phyloP scores from a whole-genome alignment of 2,329 filamentous ascomycete species.

The Pyrenochaeta sp. region DNA sequence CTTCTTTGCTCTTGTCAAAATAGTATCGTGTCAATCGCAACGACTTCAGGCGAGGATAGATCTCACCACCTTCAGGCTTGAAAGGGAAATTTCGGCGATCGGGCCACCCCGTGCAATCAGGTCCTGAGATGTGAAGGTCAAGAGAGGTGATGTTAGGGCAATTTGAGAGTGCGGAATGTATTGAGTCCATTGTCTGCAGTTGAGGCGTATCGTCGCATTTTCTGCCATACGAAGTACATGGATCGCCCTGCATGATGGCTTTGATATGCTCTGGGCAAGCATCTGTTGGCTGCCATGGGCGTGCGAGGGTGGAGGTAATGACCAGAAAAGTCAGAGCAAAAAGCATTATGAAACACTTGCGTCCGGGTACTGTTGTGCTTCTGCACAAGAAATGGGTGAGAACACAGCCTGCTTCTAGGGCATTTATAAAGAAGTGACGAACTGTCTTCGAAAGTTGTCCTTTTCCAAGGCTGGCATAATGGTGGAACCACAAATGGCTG shows the following conservation, averaged over 20 bases:
- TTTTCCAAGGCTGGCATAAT: background rate
- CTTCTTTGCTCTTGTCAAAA: background rate
- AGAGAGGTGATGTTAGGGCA: constrained; percentile 22
- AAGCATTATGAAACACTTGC: background rate
- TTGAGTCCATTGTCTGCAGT: constrained; percentile 9
- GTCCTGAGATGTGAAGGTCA: constrained; percentile 11
- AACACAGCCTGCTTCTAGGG: no score
- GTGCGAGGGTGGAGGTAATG: background rate
- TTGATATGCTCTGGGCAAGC: constrained; percentile 8
- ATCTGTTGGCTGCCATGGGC: constrained; percentile 7
- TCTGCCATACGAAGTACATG: background rate
- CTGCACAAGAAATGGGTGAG: no score
- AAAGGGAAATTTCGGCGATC: constrained; percentile 17
- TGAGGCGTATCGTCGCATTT: background rate
- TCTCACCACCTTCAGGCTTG: constrained; percentile 10
- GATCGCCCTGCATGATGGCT: constrained; percentile 1
- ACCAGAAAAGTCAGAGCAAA: background rate
- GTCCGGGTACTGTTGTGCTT: background rate
- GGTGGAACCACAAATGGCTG: no score
- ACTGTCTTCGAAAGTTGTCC: background rate
- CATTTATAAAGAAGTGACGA: background rate
- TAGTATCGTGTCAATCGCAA: constrained; percentile 16
- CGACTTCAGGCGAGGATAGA: constrained; percentile 14
- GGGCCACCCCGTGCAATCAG: constrained; percentile 8
- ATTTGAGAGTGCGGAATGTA: constrained; percentile 10